Base-by-base conservation (phyloP, 805 yeast species). In the Lipomyces orientalis region DNA sequence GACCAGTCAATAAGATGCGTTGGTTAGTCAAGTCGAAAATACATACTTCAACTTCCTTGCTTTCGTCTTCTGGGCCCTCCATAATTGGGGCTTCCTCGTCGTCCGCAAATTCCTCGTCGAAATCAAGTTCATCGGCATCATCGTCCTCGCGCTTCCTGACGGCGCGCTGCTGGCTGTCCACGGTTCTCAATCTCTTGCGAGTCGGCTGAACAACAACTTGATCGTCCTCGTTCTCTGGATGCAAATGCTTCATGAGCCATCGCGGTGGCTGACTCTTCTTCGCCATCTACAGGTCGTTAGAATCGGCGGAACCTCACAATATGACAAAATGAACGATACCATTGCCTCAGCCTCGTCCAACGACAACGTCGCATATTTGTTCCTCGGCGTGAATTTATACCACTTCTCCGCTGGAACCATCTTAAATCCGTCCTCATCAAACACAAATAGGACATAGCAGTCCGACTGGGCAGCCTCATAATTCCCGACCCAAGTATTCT, bases 1-100 rank as follows among this genome's bases (percentile, higher is more conserved):
- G 12, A 52, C 6, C 9, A 34, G 19, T 14, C 29, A 52, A 29
- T n/a, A 12, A 16, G 16, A 35, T 29, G 7, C 2, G 3, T 25
- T 14, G 7, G 14, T 16, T 52, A 14, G 22, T 52, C 6, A 25
- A 52, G 7, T 52, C 5, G 25, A 37, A 16, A 16, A 25, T 25
- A 14, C 66, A 14, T 3, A 43, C 86, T 78, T 95, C 97, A 61
- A 93, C 90, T 70, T 92, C 90, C 77, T 90, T 93, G 77, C 91
- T 90, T 76, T 95, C 98, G 75, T 95, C 97, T 76, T 94, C 98
- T 69, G 93, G 84, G 58, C 97, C 97, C 75, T 94, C 98, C 83
- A 94, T 87, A 67, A 95, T 90, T 35, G 99, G 99, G 1, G 98
- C 98, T 77, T 94, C 99, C 80, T 95, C 99, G 78, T 95, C 99